Base-by-base conservation (phyloP, 345 rosid species). In the Nephelium lappaceum region DNA sequence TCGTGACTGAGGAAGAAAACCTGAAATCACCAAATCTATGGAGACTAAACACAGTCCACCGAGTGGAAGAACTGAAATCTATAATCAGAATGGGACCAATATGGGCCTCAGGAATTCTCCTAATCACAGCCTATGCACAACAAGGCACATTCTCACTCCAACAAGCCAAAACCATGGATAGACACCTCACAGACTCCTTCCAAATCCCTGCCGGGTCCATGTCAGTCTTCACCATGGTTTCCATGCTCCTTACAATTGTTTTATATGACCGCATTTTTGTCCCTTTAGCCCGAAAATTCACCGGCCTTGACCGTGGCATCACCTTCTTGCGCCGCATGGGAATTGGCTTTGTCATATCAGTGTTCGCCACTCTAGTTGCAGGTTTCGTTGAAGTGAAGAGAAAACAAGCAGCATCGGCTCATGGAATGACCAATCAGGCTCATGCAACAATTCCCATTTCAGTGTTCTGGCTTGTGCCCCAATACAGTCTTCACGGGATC, bases 381-480 rank as follows among this genome's bases (percentile, higher is more conserved):
- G 91, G 91, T 8, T 83, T 88, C 68, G 61, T 83, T 1, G 91
- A 88, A 58, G 70, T 83, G 65, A 84, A 88, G 79, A 65, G 91
- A 41, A 88, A 81, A 79, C 47, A 83, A 0, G 84, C 43, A 4
- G 91, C 91, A 10, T 45, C 12, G 1, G 71, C 77, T 8, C 41
- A 75, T 73, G 90, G 36, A 4, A 31, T 31, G 36, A 31, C 3
- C 36, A 31, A 31, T 31, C 36, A 31, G 36, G 36, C 36, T 31
- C 1, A 31, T 0, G 23, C 77, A 0, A 72, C 71, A 16, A 36
- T 77, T 5, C 85, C 89, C 49, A 67, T 86, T 38, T 80, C 91
- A 10, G 88, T 84, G 1, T 84, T 88, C 31, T 86, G 89, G 91
- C 86, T 88, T 27, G 91, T 79, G 45, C 91, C 91, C 1, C 91